Evolutionary conservation across 2,329 filamentous ascomycete species (phyloP).

Genomic region (Sarocladium oryzae): DNA sequence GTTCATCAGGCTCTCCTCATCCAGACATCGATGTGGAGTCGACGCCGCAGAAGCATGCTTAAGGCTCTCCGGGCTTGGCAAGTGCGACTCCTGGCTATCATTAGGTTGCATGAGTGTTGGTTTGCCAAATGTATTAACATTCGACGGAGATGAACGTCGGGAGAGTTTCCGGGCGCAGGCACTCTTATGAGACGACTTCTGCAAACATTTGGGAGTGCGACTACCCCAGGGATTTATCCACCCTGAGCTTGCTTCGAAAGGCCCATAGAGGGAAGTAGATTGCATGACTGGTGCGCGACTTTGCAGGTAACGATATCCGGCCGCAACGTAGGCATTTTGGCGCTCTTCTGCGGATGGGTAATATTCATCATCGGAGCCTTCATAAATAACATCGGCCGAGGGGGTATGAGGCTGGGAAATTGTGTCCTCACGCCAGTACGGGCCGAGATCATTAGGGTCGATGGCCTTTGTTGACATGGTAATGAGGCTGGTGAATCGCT

Average conservation of each 20-base stretch:
- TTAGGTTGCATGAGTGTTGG: not conserved
- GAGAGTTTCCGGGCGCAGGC: not conserved
- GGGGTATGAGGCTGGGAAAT: constrained; percentile 38
- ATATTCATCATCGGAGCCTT: constrained; percentile 52
- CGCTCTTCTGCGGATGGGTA: constrained; percentile 40
- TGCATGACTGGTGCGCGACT: constrained; percentile 51
- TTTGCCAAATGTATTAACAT: not conserved
- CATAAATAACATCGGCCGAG: constrained; percentile 43
- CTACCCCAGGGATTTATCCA: constrained; percentile 50
- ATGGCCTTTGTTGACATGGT: constrained; percentile 1
- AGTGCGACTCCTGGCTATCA: constrained; percentile 9
- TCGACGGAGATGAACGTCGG: not conserved
- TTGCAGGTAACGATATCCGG: constrained; percentile 51
- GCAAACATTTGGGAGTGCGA: not conserved
- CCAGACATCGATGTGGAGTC: constrained; percentile 11
- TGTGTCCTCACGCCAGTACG: constrained; percentile 22
- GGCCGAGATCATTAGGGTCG: not conserved
- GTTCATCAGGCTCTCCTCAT: constrained; percentile 8
- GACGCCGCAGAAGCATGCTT: constrained; percentile 13
- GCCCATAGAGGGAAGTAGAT: constrained; percentile 55
- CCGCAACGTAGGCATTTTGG: constrained; percentile 49
- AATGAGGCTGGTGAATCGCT: no score
- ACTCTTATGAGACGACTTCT: not conserved
- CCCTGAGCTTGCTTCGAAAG: constrained; percentile 44
- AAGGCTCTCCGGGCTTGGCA: constrained; percentile 17